Conservation (phyloP, 169 alveolate genomes). For the Eimeria mitis region DNA sequence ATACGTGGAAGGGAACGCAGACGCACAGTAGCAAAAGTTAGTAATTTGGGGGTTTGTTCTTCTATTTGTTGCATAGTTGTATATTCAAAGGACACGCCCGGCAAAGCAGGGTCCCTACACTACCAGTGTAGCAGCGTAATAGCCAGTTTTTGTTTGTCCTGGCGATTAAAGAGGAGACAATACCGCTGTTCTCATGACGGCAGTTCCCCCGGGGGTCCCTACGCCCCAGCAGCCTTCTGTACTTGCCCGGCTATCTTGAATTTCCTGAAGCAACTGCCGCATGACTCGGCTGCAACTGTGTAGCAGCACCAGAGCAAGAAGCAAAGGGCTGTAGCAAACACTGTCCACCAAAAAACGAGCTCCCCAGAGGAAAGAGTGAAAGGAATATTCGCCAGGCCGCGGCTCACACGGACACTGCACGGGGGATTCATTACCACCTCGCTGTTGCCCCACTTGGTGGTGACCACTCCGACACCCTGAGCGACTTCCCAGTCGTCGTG, state of each 20-base stretch:
- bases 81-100: not conserved
- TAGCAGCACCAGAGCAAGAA: constrained; percentile 81
- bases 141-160: not conserved
- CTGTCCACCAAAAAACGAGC: constrained; percentile 77
- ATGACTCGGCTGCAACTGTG: constrained; percentile 67
- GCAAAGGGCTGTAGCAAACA: constrained; percentile 47
- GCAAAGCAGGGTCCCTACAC: not conserved
- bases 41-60: not conserved
- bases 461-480: constrained; percentile 58
- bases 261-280: constrained; percentile 40
- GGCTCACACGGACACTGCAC: constrained; percentile 67
- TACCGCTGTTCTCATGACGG: not conserved
- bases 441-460: constrained; percentile 76
- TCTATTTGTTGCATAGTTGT: not conserved
- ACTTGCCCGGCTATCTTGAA: constrained; percentile 28
- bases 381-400: constrained; percentile 74
- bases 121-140: not conserved
- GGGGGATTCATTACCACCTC: constrained; percentile 74
- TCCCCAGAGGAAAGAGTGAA: constrained; percentile 71
- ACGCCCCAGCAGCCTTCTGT: constrained; percentile 41
- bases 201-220: not conserved
- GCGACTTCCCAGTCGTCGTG: constrained; percentile 76
- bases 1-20: not conserved
- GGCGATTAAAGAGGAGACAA: not conserved
- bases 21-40: not conserved